Percentiles rank a stretch among this genome's conserved stretches.
phyloP scores from a whole-genome alignment of 257 asterid genomes.

The Plantago major region DNA sequence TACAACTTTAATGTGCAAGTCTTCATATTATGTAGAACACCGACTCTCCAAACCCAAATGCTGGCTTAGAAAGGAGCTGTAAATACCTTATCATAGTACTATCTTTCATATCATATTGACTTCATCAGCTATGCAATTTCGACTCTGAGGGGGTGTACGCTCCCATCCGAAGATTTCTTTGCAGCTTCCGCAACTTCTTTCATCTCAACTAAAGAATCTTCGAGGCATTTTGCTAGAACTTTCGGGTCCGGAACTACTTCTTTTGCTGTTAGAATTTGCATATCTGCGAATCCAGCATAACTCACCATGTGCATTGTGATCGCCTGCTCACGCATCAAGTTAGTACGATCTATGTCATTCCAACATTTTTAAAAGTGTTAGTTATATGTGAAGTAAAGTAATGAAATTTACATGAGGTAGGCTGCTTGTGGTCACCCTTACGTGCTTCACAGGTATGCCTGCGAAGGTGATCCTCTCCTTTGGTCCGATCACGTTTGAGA shows the following conservation, averaged over 20 bases:
- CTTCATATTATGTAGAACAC: too few relatives aligned
- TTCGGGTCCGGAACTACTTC: constrained; percentile 70
- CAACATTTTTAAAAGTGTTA: too few relatives aligned
- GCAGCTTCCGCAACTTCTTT: constrained; percentile 37
- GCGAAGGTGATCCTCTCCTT: constrained; percentile 47
- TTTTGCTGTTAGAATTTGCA: constrained; percentile 78
- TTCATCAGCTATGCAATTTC: too few relatives aligned
- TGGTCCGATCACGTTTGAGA: constrained; percentile 80
- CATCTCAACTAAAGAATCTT: constrained; percentile 63
- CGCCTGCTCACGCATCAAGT: constrained; percentile 41
- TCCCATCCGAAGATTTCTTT: too few relatives aligned
- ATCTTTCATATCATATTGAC: too few relatives aligned
- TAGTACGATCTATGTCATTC: too few relatives aligned
- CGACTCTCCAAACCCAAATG: too few relatives aligned
- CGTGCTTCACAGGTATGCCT: constrained; percentile 53
- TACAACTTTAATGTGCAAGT: too few relatives aligned
- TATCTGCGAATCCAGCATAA: constrained; percentile 62
- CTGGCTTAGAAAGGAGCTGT: too few relatives aligned
- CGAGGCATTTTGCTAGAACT: constrained; percentile 62
- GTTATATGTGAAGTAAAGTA: too few relatives aligned
- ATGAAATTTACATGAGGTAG: constrained; percentile 59
- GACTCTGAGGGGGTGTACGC: too few relatives aligned
- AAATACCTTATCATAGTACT: too few relatives aligned
- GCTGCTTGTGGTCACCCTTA: constrained; percentile 51
- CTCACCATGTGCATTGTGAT: constrained; percentile 86